A percentile compares a stretch with the other conserved stretches of the same genome.
phyloP scores from a whole-genome alignment of 2,329 filamentous ascomycete species.

The Cryphonectria naterciae region DNA sequence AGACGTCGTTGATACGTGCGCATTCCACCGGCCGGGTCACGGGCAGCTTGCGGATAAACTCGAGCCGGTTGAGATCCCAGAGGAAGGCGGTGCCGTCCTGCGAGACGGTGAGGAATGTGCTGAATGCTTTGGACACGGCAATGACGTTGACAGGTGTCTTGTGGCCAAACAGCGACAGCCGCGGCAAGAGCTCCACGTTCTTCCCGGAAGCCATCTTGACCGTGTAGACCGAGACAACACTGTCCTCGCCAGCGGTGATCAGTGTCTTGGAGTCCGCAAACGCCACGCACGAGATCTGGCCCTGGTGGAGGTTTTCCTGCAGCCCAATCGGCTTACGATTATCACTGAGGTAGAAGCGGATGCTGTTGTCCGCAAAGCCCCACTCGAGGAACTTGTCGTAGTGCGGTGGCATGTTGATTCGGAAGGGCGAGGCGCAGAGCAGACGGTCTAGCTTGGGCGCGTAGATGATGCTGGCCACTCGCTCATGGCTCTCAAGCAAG shows the following conservation, averaged over 20 bases:
- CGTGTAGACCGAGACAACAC: conserved; percentile 84
- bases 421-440: conserved; percentile 80
- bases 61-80: conserved; percentile 91
- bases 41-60: conserved; percentile 79
- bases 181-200: conserved; percentile 76
- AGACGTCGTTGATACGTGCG: conserved; percentile 85
- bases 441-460: conserved; percentile 80
- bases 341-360: conserved; percentile 88
- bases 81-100: conserved; percentile 81
- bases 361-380: conserved; percentile 91
- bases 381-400: conserved; percentile 95
- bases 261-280: conserved; percentile 91
- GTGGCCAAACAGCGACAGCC: conserved; percentile 87
- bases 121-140: conserved; percentile 85
- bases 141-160: conserved; percentile 80
- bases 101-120: conserved; percentile 82
- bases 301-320: conserved; percentile 92
- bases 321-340: conserved; percentile 79
- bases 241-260: conserved; percentile 90
- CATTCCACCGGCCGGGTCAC: conserved; percentile 66
- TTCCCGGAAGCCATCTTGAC: conserved; percentile 67
- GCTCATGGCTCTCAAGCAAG: conserved; percentile 75
- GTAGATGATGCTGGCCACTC: conserved; percentile 78
- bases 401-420: conserved; percentile 81
- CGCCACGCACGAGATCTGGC: conserved; percentile 79